These are phyloP conservation scores for Ceratobasidium sp. DNA, from an alignment of 1,284 basidiomycete genomes.

Conservation along the genomic window DNA sequence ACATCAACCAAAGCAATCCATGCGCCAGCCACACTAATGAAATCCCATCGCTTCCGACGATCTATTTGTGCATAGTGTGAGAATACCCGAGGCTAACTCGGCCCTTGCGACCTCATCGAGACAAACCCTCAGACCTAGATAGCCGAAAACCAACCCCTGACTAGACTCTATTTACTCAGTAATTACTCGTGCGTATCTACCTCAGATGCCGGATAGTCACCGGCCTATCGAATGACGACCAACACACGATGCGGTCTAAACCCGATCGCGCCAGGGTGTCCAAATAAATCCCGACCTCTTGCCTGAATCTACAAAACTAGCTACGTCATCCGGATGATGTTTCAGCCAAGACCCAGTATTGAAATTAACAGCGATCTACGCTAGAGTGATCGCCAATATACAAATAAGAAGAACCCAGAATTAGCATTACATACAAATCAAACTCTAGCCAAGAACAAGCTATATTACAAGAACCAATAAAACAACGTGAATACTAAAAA, in stretches of 20 bases:
- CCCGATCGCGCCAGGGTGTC: not conserved
- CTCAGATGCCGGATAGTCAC: not conserved
- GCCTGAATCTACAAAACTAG: not conserved
- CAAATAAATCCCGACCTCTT: constrained; percentile 37
- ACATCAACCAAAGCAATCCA: not conserved
- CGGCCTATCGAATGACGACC: not conserved
- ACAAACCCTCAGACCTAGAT: constrained; percentile 13
- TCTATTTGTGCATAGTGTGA: constrained; percentile 13
- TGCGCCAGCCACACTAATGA: not conserved
- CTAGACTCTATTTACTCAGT: too few relatives aligned
- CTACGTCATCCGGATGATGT: not conserved
- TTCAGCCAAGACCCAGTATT: not conserved
- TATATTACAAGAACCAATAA: not conserved
- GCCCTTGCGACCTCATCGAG: not conserved
- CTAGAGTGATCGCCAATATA: too few relatives aligned
- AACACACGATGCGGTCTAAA: too few relatives aligned
- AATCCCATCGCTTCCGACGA: constrained; percentile 5
- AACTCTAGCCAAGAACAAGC: constrained; percentile 3
- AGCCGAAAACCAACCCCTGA: not conserved
- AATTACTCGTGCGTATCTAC: too few relatives aligned
- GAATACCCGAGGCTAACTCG: not conserved
- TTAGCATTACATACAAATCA: constrained; percentile 6
- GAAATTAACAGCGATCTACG: too few relatives aligned
- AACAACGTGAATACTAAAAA: not conserved
- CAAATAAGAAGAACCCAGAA: not conserved